Evolutionary conservation across 2,329 filamentous ascomycete species (phyloP), one percentile per base, ranked within the genome.

Genomic region (Colletotrichum lindemuthianum): DNA sequence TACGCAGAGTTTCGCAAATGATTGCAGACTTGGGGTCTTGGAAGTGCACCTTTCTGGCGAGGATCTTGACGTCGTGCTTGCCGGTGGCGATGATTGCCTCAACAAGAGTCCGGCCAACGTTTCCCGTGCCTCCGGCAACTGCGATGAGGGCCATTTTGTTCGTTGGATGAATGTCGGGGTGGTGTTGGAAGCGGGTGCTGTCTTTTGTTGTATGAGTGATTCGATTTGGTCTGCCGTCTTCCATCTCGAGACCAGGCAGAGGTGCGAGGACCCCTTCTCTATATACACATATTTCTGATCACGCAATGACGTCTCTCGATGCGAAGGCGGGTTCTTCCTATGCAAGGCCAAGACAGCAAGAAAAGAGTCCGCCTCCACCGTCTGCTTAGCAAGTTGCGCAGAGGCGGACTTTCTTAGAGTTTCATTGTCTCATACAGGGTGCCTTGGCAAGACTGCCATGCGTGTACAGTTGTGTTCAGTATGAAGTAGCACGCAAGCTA

Each of bases 91-190:
- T 67, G 13, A 84, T 67, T 24, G 73, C 77, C 15, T 84, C 81
- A 16, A 84, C 78, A 36, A 85, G 74, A 2, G 80, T 77, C 15
- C 75, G 76, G 11, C 82, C 82, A 2, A 84, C 71, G n/a, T 72
- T 73, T 32, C 81, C 81, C 1, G 77, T 79, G 12, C 82, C 82
- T 52, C 82, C 82, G 6, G 79, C 79, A 13, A 84, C 76, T 53
- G 79, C 82, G 43, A 84, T 72, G 16, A 77, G 70, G 12, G 49
- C 54, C 65, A 67, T 67, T 32, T 43, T 49, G 13, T 6, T 16
- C 9, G 10, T 50, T 10, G 12, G 15, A 40, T 6, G 13, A 10
- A 7, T 24, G 4, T 51, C 4, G 13, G 15, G 3, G 11, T 9
- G 34, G 13, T 2, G n/a, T 39, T 15, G 9, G 13, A 16, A 40